Conservation (phyloP, 306 rosid species). For the Pyrus pyrifolia region DNA sequence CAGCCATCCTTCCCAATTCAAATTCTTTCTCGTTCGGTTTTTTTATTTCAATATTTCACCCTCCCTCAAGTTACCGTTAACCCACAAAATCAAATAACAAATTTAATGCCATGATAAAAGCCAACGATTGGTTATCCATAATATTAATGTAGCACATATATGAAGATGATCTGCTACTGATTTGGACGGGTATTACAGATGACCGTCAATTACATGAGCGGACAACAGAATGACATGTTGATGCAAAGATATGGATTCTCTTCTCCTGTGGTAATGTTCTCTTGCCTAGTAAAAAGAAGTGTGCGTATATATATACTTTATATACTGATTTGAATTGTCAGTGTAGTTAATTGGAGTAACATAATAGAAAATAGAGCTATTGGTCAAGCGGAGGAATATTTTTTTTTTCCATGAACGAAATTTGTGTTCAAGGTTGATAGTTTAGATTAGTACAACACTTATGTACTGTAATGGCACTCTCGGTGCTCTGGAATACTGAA, state of each 20-base stretch:
- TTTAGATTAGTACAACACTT: too few relatives aligned
- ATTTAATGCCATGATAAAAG: background rate
- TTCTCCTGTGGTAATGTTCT: constrained; percentile 67
- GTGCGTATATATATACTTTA: background rate
- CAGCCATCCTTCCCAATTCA: background rate
- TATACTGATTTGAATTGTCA: too few relatives aligned
- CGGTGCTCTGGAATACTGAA: too few relatives aligned
- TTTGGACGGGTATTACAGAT: constrained; percentile 49
- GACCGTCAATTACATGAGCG: constrained; percentile 71
- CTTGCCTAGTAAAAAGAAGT: background rate
- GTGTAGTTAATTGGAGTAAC: background rate
- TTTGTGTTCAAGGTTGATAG: too few relatives aligned
- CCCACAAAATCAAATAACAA: background rate
- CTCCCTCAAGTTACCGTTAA: background rate
- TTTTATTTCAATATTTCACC: background rate
- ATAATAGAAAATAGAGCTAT: background rate
- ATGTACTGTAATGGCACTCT: too few relatives aligned
- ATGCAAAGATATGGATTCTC: constrained; percentile 95
- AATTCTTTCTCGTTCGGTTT: background rate
- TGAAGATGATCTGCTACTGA: constrained; percentile 26
- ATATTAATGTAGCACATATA: constrained; percentile 1
- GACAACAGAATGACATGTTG: constrained; percentile 50
- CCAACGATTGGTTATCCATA: background rate
- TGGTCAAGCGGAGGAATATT: background rate
- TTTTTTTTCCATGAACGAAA: background rate